A percentile compares a stretch with the other conserved stretches of the same genome.
Evolutionary conservation across 2,329 filamentous ascomycete species (phyloP).

Genomic region (Diaporthe caulivora): DNA sequence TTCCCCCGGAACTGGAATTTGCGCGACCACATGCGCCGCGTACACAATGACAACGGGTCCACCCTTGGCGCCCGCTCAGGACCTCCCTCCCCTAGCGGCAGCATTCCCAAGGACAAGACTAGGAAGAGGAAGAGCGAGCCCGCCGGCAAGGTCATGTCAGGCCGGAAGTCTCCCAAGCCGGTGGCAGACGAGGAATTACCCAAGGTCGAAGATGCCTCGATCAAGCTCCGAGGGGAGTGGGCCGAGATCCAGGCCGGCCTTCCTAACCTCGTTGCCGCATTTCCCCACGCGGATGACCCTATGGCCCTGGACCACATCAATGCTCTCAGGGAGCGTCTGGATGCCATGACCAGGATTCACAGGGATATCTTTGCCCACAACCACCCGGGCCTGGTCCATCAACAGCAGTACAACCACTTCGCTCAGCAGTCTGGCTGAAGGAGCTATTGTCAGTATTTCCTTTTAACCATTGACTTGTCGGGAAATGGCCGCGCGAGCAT

Average conservation of each 20-base stretch:
- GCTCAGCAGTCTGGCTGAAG: conserved; percentile 53
- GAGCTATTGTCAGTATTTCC: conserved; percentile 45
- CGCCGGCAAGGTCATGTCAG: conserved; percentile 54
- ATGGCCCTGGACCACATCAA: conserved; percentile 67
- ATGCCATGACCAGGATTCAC: conserved; percentile 65
- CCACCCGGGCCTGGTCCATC: conserved; percentile 47
- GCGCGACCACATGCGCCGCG: conserved; percentile 95
- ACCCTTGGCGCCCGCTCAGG: conserved; percentile 44
- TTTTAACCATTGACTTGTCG: not conserved
- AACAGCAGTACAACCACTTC: conserved; percentile 52
- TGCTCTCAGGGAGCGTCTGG: conserved; percentile 63
- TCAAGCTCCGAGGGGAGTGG: conserved; percentile 66
- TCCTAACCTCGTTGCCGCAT: conserved; percentile 67
- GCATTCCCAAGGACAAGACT: conserved; percentile 57
- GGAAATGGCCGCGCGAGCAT: too few species aligned
- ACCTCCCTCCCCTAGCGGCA: conserved; percentile 42
- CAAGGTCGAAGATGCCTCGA: conserved; percentile 50
- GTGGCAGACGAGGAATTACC: conserved; percentile 48
- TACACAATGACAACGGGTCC: conserved; percentile 76
- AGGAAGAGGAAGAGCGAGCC: conserved; percentile 71
- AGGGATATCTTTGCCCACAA: conserved; percentile 51
- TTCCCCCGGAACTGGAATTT: conserved; percentile 97
- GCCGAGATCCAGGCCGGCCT: conserved; percentile 74
- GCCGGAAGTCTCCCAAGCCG: conserved; percentile 60
- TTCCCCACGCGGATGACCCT: conserved; percentile 63